Percentiles rank a stretch among this genome's conserved stretches.
phyloP scores from a whole-genome alignment of 495 filamentous ascomycete species.

The Lophium mytilinum region DNA sequence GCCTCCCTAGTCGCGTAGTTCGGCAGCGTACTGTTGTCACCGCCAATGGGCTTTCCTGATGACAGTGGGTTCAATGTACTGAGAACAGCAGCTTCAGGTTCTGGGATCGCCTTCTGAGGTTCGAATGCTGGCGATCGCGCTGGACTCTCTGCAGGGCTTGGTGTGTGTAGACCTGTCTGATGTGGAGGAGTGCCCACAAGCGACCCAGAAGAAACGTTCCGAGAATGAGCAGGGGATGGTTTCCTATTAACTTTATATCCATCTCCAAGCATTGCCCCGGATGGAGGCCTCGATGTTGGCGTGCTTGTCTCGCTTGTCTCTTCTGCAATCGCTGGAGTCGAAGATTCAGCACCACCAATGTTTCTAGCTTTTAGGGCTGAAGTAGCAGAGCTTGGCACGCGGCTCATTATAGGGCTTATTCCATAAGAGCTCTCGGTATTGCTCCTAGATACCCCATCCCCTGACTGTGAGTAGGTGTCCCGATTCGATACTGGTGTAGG shows the following conservation, averaged over 20 bases:
- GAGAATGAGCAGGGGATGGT: constrained; percentile 31
- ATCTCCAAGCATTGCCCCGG: constrained; percentile 19
- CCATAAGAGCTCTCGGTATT: constrained; percentile 57
- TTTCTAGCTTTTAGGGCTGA: constrained; percentile 20
- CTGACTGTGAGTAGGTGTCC: not conserved
- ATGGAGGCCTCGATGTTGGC: constrained; percentile 16
- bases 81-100: constrained; percentile 28
- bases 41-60: constrained; percentile 1
- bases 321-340: constrained; percentile 52
- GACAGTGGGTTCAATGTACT: constrained; percentile 5
- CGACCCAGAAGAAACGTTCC: constrained; percentile 24
- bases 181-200: constrained; percentile 31
- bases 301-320: constrained; percentile 32
- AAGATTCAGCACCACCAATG: constrained; percentile 26
- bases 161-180: constrained; percentile 50
- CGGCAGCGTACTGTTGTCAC: not conserved
- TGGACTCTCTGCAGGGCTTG: constrained; percentile 55
- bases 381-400: constrained; percentile 37
- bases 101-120: constrained; percentile 32
- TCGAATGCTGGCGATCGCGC: constrained; percentile 49
- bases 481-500: constrained; percentile 44
- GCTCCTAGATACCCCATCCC: constrained; percentile 44
- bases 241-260: constrained; percentile 34
- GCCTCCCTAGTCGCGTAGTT: constrained; percentile 29
- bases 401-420: constrained; percentile 62